Evolutionary conservation across 106 monocot genomes (phyloP).

Genomic region (Agapanthus africanus): DNA sequence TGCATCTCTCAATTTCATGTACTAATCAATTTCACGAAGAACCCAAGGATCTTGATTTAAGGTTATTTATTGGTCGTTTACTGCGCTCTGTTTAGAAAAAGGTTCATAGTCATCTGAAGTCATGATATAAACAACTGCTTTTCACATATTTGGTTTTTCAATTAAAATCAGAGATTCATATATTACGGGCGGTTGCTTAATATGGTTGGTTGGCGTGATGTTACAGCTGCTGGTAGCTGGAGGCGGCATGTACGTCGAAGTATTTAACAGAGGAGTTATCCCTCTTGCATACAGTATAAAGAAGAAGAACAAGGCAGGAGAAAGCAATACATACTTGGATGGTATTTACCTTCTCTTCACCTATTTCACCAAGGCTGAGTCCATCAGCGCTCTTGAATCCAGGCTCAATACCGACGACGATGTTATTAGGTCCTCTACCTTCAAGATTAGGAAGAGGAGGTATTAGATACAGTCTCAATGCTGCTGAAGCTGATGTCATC

Average conservation of each 20-base stretch:
- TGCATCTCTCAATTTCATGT: too few relatives aligned
- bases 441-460: slow-evolving; percentile 71
- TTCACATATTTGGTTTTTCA: too few relatives aligned
- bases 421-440: slow-evolving; percentile 71
- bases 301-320: slow-evolving; percentile 83
- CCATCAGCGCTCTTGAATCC: slow-evolving; percentile 42
- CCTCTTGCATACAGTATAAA: slow-evolving; percentile 85
- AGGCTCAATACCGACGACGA: slow-evolving; percentile 58
- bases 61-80: too few relatives aligned
- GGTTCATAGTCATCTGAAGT: too few relatives aligned
- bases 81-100: too few relatives aligned
- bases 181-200: too few relatives aligned
- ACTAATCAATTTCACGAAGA: too few relatives aligned
- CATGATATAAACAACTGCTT: too few relatives aligned
- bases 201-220: too few relatives aligned
- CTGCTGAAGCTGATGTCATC: too few relatives aligned
- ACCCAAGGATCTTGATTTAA: too few relatives aligned
- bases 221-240: slow-evolving; percentile 80
- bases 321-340: slow-evolving; percentile 68
- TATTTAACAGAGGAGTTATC: slow-evolving; percentile 84
- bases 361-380: slow-evolving; percentile 87
- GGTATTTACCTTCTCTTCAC: slow-evolving; percentile 93
- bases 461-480: slow-evolving; percentile 12
- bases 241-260: slow-evolving; percentile 86
- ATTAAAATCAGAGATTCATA: too few relatives aligned